Percentiles rank a stretch among this genome's conserved stretches.
phyloP scores from a whole-genome alignment of 306 rosid species.

The Quercus bicolor region DNA sequence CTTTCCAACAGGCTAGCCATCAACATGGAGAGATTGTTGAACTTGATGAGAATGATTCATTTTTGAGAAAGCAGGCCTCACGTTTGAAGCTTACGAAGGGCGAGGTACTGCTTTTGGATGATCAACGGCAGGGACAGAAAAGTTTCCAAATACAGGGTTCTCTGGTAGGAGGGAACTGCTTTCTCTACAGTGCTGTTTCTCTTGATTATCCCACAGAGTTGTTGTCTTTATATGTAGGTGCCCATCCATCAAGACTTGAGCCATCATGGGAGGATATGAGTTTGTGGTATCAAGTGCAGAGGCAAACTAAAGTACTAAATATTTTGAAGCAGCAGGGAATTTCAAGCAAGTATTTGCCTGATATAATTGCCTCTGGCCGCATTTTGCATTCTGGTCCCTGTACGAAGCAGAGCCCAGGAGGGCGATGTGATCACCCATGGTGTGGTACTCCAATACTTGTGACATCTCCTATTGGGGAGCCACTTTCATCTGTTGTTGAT shows the following conservation, averaged over 20 bases:
- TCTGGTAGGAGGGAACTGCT: conserved; percentile 57
- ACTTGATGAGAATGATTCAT: conserved; percentile 51
- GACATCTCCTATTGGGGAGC: conserved; percentile 84
- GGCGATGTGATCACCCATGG: conserved; percentile 82
- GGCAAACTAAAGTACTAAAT: conserved; percentile 88
- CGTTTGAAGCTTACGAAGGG: conserved; percentile 59
- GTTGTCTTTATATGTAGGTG: conserved; percentile 68
- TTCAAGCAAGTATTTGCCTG: conserved; percentile 65
- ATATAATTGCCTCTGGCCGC: conserved; percentile 76
- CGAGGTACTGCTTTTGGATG: conserved; percentile 67
- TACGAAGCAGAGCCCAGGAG: conserved; percentile 68
- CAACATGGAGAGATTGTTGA: conserved; percentile 73
- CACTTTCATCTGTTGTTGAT: conserved; percentile 50
- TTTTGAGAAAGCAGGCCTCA: conserved; percentile 36
- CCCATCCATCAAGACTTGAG: conserved; percentile 83
- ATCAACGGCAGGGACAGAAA: conserved; percentile 71
- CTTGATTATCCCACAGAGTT: conserved; percentile 55
- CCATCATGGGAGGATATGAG: conserved; percentile 99
- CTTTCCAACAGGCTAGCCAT: conserved; percentile 43
- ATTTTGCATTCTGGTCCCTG: conserved; percentile 80
- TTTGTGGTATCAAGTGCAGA: conserved; percentile 94
- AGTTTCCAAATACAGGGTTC: conserved; percentile 77
- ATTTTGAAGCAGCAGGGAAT: conserved; percentile 69
- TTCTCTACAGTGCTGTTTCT: conserved; percentile 63
- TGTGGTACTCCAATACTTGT: conserved; percentile 90